Base-by-base conservation (phyloP, 306 rosid species). In the Adenanthera pavonina region DNA sequence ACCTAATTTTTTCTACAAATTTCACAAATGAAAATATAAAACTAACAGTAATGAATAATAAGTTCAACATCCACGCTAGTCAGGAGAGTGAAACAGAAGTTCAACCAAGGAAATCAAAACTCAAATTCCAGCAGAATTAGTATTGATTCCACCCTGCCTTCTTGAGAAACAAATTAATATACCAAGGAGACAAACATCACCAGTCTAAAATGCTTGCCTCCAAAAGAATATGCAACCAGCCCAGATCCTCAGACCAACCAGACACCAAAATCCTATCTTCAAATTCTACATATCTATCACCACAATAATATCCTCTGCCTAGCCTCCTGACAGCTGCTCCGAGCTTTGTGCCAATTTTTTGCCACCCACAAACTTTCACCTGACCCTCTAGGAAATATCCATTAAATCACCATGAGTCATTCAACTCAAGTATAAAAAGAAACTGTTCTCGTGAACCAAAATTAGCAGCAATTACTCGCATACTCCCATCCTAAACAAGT, bases 211-310 rank as follows among this genome's bases (percentile, higher is more conserved):
- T 70, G 85, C 88, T 78, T 72, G 94, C 86, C 99, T 90, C 97
- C 93, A 43, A 92, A 95, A 95, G 99, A 95, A 91, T 93, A 81
- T 79, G 85, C 87, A 84, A 84, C 84, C 84, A 83, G 73, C 76
- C 89, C 86, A 84, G 80, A 80, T 79, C 87, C 87, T 83, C 91
- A 85, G 86, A 79, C 81, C 87, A 84, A 80, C 85, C 88, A 81
- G 85, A 86, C 82, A 74, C 72, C 83, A 89, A 87, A 87, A 79
- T 71, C 86, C 91, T 87, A 89, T 59, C 85, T 84, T 86, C 77
- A 91, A 77, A 82, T 76, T 92, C 92, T 88, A 88, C 88, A 60
- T 70, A 81, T 81, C 87, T 82, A 89, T 74, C 74, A 70, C 86
- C 69, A 75, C 88, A 69, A 87, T 81, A 85, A 82, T 84, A 25